These are phyloP conservation scores for Tranzscheliella williamsii DNA, from an alignment of 1,284 basidiomycete genomes.

Conservation along the genomic window DNA sequence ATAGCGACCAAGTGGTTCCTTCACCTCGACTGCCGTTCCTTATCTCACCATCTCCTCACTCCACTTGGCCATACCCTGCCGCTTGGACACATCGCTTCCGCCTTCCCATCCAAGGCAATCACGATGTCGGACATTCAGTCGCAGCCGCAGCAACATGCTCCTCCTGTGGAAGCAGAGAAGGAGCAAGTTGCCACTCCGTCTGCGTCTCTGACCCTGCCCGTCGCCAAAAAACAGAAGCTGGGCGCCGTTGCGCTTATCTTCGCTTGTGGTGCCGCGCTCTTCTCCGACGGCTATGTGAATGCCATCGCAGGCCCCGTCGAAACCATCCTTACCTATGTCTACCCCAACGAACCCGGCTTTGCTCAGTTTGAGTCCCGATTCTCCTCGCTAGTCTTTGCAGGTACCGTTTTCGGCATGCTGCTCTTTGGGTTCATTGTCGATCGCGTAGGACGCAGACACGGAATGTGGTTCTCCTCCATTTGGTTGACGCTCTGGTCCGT, in stretches of 20 bases:
- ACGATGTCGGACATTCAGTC: constrained; percentile 12
- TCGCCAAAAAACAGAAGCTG: constrained; percentile 16
- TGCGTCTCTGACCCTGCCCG: too few species aligned
- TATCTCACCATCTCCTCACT: too few species aligned
- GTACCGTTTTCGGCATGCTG: constrained; percentile 71
- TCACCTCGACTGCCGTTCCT: too few species aligned
- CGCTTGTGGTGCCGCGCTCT: constrained; percentile 54
- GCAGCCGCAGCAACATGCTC: not conserved
- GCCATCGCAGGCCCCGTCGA: constrained; percentile 36
- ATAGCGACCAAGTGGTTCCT: too few species aligned
- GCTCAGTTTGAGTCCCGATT: constrained; percentile 37
- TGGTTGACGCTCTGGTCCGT: constrained; percentile 50
- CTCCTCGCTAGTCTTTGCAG: constrained; percentile 55
- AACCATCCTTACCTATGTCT: constrained; percentile 42
- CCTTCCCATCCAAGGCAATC: too few species aligned
- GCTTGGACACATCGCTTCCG: too few species aligned
- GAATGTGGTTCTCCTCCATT: constrained; percentile 69
- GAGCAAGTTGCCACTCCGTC: too few species aligned
- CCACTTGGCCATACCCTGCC: too few species aligned
- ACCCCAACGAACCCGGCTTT: constrained; percentile 27
- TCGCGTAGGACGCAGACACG: constrained; percentile 82
- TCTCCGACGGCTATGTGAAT: constrained; percentile 57
- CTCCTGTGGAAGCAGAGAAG: too few species aligned
- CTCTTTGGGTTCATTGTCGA: constrained; percentile 68
- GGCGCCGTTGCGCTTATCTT: constrained; percentile 44